Percentiles rank a stretch among this genome's conserved stretches.
phyloP scores from a whole-genome alignment of 2,329 filamentous ascomycete genomes.

The Lachnum nothofagi region DNA sequence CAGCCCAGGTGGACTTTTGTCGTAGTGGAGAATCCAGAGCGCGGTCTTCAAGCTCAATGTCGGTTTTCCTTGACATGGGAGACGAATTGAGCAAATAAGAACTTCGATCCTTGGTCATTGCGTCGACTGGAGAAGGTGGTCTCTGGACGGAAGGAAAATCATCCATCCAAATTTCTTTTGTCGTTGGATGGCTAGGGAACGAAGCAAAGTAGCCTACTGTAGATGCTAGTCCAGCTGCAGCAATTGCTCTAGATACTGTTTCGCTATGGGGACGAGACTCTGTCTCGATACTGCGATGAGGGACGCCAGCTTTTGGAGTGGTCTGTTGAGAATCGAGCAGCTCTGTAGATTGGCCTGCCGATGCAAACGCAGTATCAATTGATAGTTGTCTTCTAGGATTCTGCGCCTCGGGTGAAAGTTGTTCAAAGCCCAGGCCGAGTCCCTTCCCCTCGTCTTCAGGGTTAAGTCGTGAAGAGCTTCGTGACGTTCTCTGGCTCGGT shows the following conservation, averaged over 20 bases:
- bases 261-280: neutral
- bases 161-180: slow-evolving; percentile 14
- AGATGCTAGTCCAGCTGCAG: slow-evolving; percentile 20
- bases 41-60: slow-evolving; percentile 5
- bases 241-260: slow-evolving; percentile 18
- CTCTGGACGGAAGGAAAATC: slow-evolving; percentile 14
- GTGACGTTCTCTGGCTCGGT: slow-evolving; percentile 45
- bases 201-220: slow-evolving; percentile 24
- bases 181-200: slow-evolving; percentile 26
- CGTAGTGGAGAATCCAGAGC: slow-evolving; percentile 14
- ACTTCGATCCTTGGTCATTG: slow-evolving; percentile 41
- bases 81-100: slow-evolving; percentile 40
- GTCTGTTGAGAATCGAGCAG: slow-evolving; percentile 58
- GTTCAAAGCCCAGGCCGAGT: neutral
- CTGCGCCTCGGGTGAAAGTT: slow-evolving; percentile 3
- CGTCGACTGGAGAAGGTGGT: slow-evolving; percentile 38
- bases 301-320: slow-evolving; percentile 60
- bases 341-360: slow-evolving; percentile 38
- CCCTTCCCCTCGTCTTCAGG: slow-evolving; percentile 34
- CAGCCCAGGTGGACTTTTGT: slow-evolving; percentile 3
- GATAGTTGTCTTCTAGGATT: slow-evolving; percentile 29
- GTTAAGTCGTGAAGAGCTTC: slow-evolving; percentile 38
- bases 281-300: slow-evolving; percentile 29
- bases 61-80: slow-evolving; percentile 27
- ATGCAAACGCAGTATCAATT: slow-evolving; percentile 38